These are phyloP conservation scores for Calonectria pseudoreteaudii DNA, from an alignment of 2,329 filamentous ascomycete species.

Conservation along the genomic window DNA sequence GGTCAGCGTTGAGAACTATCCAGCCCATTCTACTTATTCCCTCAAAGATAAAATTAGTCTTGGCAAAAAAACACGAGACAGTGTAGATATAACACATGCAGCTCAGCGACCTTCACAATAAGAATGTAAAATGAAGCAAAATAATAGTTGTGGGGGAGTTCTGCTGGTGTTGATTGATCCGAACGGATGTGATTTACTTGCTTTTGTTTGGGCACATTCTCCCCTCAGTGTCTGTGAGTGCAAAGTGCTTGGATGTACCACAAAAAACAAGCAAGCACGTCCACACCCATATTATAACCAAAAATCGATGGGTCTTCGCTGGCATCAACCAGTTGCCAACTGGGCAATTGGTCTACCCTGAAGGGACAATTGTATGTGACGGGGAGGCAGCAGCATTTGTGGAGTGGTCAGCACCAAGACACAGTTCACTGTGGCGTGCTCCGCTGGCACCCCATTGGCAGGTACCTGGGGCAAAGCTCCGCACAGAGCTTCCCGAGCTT, in stretches of 20 bases:
- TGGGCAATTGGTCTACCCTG: neutral
- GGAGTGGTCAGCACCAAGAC: neutral
- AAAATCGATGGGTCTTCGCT: neutral
- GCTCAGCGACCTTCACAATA: neutral
- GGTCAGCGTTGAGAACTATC: neutral
- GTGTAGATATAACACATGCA: neutral
- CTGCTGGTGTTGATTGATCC: no score
- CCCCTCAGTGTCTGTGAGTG: neutral
- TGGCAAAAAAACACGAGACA: neutral
- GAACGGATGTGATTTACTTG: no score
- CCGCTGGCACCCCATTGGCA: neutral
- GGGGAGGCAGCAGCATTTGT: neutral
- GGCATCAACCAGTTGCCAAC: neutral
- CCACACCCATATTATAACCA: neutral
- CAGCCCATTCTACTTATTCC: neutral
- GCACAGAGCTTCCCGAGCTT: slow-evolving; percentile 36
- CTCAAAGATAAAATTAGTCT: neutral
- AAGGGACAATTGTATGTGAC: neutral
- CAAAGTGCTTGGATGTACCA: neutral
- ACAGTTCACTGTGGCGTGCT: neutral
- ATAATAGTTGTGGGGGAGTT: neutral
- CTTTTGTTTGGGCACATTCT: neutral
- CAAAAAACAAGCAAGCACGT: neutral
- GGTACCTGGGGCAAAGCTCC: slow-evolving; percentile 30
- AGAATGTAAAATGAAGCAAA: neutral